Evolutionary conservation across 768 basidiomycete species (phyloP).

Genomic region (Trametes gibbosa): DNA sequence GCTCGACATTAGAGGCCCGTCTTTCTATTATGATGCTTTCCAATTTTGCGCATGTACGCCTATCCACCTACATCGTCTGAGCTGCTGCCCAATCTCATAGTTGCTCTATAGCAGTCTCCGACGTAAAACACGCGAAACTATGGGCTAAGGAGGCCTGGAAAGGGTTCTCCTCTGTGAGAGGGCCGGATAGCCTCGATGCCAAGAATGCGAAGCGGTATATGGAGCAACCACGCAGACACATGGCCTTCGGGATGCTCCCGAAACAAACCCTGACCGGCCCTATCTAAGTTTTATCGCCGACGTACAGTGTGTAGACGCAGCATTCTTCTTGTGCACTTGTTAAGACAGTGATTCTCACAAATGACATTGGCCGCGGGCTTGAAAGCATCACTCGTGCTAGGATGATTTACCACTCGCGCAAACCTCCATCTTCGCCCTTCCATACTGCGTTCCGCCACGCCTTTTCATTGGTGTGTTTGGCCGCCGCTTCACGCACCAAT

Average conservation of each 20-base stretch:
- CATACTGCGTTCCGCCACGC: slow-evolving; percentile 57
- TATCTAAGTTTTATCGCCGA: background rate
- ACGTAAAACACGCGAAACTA: slow-evolving; percentile 9
- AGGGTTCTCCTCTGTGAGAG: background rate
- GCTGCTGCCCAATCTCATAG: too few relatives aligned
- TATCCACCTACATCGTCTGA: background rate
- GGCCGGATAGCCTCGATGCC: slow-evolving; percentile 4
- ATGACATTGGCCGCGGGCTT: too few relatives aligned
- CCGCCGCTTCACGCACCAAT: slow-evolving; percentile 42
- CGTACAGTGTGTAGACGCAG: background rate
- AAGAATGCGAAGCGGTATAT: slow-evolving; percentile 16
- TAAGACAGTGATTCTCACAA: too few relatives aligned
- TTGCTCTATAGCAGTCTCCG: background rate
- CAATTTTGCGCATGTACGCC: slow-evolving; percentile 24
- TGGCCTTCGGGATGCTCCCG: slow-evolving; percentile 10
- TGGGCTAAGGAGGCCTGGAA: slow-evolving; percentile 16
- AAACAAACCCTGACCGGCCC: slow-evolving; percentile 19
- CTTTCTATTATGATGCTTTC: slow-evolving; percentile 28
- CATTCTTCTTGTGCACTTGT: too few relatives aligned
- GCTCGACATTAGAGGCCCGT: slow-evolving; percentile 12
- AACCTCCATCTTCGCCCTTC: slow-evolving; percentile 52
- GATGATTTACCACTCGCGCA: slow-evolving; percentile 53
- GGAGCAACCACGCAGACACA: slow-evolving; percentile 20
- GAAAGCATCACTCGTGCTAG: too few relatives aligned
- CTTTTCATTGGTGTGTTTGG: slow-evolving; percentile 36